Evolutionary conservation across 2,329 filamentous ascomycete genomes (phyloP).

Genomic region (Alternaria sp.): DNA sequence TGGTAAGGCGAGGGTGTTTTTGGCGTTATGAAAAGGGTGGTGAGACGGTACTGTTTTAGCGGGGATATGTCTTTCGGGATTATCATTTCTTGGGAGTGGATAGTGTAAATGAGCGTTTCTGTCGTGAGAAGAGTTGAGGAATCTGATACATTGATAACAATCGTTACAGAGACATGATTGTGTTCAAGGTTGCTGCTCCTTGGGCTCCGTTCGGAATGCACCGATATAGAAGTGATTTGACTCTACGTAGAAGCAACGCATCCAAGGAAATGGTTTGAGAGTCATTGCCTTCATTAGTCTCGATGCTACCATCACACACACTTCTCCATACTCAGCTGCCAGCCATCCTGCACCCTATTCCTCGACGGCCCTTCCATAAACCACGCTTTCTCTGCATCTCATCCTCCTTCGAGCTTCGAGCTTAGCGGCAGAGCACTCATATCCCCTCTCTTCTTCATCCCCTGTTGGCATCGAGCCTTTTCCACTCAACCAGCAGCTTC

Average conservation of each 20-base stretch:
- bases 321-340: background rate
- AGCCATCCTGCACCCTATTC: rapidly evolving
- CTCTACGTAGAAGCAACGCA: background rate
- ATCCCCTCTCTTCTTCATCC: background rate
- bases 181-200: background rate
- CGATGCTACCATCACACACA: background rate
- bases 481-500: conserved; percentile 47
- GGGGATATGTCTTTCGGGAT: background rate
- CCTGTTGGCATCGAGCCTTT: background rate
- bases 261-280: background rate
- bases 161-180: too few species aligned
- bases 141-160: background rate
- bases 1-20: background rate
- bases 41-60: background rate
- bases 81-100: background rate
- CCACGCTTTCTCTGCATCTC: background rate
- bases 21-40: background rate
- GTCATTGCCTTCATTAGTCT: background rate
- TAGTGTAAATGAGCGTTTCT: background rate
- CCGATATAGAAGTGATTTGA: background rate
- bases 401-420: background rate
- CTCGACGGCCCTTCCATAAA: rapidly evolving
- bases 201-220: background rate
- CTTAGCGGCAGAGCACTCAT: background rate
- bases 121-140: background rate